phyloP scores from a whole-genome alignment of 1,139 yeast species.

The Spathaspora sp. region DNA sequence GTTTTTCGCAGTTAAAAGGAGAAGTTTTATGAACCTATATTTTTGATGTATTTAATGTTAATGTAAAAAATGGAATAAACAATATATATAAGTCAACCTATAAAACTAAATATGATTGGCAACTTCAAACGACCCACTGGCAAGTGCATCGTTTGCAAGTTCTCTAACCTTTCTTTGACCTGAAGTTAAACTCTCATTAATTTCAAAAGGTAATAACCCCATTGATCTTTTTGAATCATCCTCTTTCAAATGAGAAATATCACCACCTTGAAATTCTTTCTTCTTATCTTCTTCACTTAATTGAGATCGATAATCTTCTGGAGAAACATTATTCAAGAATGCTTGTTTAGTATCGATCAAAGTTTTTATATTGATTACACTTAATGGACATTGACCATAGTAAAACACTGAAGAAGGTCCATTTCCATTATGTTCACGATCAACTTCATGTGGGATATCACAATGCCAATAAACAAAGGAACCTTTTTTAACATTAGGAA shows the following conservation, averaged over 20 bases:
- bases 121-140: neutral
- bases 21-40: neutral
- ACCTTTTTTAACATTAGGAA: constrained; percentile 37
- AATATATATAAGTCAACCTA: neutral
- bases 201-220: constrained; percentile 23
- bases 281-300: constrained; percentile 12
- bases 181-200: constrained; percentile 17
- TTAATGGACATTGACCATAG: constrained; percentile 19
- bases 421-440: constrained; percentile 36
- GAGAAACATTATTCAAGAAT: constrained; percentile 16
- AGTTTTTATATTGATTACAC: constrained; percentile 13
- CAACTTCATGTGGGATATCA: constrained; percentile 50
- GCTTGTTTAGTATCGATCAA: constrained; percentile 16
- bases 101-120: neutral
- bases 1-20: neutral
- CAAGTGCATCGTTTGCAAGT: constrained; percentile 17
- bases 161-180: constrained; percentile 22
- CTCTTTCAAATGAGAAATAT: constrained; percentile 17
- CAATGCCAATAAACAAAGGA: constrained; percentile 53
- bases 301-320: constrained; percentile 19
- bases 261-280: constrained; percentile 17
- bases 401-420: constrained; percentile 38
- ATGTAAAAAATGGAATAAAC: constrained; percentile 5
- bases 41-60: constrained; percentile 3
- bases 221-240: constrained; percentile 21